phyloP scores from a whole-genome alignment of 306 rosid genomes.

The Cucurbita maxima region DNA sequence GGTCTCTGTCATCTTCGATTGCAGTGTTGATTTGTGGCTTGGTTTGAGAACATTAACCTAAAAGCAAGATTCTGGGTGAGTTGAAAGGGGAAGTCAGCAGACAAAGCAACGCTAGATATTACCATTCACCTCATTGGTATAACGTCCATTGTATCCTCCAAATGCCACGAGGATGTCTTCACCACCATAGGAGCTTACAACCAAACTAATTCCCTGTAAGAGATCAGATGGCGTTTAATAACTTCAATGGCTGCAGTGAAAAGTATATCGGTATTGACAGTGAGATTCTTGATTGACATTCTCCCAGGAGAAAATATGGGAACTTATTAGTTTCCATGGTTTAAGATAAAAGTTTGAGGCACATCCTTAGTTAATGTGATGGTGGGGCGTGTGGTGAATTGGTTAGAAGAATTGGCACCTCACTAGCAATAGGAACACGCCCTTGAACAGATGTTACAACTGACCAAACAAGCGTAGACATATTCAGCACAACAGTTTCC shows the following conservation, averaged over 20 bases:
- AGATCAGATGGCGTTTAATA: background rate
- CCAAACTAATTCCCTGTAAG: constrained; percentile 83
- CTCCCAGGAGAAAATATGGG: background rate
- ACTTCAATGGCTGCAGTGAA: background rate
- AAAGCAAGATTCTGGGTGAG: constrained; percentile 11
- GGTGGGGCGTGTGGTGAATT: background rate
- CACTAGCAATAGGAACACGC: constrained; percentile 82
- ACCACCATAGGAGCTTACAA: constrained; percentile 51
- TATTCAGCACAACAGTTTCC: constrained; percentile 69
- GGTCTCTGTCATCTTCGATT: constrained; percentile 45
- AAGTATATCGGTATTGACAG: background rate
- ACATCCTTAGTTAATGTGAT: background rate
- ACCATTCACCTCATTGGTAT: constrained; percentile 64
- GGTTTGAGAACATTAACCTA: constrained; percentile 83
- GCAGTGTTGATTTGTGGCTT: constrained; percentile 86
- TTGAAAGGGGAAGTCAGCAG: constrained; percentile 9
- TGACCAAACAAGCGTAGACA: constrained; percentile 92
- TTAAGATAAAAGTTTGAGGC: background rate
- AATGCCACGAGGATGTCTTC: constrained; percentile 71
- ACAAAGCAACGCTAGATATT: constrained; percentile 7
- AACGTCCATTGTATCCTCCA: constrained; percentile 90
- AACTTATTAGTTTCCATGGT: background rate
- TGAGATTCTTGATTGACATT: background rate
- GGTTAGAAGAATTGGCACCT: constrained; percentile 33
- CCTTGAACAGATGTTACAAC: constrained; percentile 87